Base-by-base conservation (phyloP, 108 stramenopile species). In the Licmophora abbreviata region DNA sequence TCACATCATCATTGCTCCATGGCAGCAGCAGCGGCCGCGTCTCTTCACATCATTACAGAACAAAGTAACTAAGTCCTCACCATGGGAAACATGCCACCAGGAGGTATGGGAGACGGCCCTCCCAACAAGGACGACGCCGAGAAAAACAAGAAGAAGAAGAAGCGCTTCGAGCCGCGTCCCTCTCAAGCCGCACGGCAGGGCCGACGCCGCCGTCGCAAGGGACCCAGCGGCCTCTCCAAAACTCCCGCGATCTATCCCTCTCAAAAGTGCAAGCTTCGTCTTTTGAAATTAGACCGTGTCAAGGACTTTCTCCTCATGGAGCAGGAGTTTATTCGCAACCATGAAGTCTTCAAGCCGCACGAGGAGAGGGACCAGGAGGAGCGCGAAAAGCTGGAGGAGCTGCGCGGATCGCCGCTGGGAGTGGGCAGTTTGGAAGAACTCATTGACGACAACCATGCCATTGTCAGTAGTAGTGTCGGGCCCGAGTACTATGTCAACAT, bases 401-500 rank as follows among this genome's bases (percentile, higher is more conserved):
- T 99, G n/a, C 82, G 99, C 12, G 99, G 99, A 23, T 77, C 77
- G 30, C 99, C 99, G 22, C 74, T 99, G 54, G 73, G 76, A 12
- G 94, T 99, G 15, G 99, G 99, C 33, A 91, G 81, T 17, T 67
- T 99, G 56, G 99, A 99, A 71, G 99, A 99, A 66, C 81, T 99
- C 61, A 98, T 99, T 71, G 99, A 99, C 66, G 99, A 99, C 72
- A 98, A 96, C 63, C 99, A 99, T 67, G 95, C 95, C 54, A 99
- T 99, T 67, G 95, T 99, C 35, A 81, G 82, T 28, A 82, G 83
- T 17, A 74, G 71, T 36, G 88, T 95, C 33, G 99, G 99, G 9
- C 99, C 99, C 26, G 99, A 99, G 75, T 97, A 97, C 63, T 99
- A 98, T 61, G 99, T 99, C 58, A 96, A 91, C 60, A 95, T 99